Evolutionary conservation across 2,329 filamentous ascomycete genomes (phyloP).

Genomic region (Monosporascus sp.): DNA sequence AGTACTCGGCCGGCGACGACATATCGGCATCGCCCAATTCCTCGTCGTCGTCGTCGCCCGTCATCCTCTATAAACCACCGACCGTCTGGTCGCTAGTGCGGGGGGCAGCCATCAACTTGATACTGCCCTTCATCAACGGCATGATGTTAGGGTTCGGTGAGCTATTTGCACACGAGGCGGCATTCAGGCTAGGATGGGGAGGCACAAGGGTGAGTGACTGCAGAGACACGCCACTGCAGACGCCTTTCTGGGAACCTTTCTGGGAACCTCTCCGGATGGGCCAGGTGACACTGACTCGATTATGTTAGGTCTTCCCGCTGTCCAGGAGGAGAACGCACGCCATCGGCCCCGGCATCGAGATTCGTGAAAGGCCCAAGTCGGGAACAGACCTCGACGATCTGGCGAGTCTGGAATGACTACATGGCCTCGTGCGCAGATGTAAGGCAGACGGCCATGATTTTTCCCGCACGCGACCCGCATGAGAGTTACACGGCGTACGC

Average conservation of each 20-base stretch:
- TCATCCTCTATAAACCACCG: constrained; percentile 85
- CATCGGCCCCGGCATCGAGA: constrained; percentile 78
- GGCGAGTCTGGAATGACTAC: constrained; percentile 60
- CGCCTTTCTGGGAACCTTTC: background rate
- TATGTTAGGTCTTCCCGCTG: constrained; percentile 49
- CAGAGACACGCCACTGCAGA: background rate
- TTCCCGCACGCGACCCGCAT: too few species aligned
- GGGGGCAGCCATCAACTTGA: constrained; percentile 90
- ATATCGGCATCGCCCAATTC: constrained; percentile 52
- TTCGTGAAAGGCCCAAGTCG: constrained; percentile 61
- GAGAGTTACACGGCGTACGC: too few species aligned
- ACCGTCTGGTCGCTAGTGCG: constrained; percentile 81
- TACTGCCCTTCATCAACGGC: constrained; percentile 93
- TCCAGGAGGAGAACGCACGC: constrained; percentile 59
- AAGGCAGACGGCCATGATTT: background rate
- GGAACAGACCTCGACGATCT: constrained; percentile 59
- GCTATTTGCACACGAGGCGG: constrained; percentile 91
- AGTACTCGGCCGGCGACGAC: constrained; percentile 66
- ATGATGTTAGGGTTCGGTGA: constrained; percentile 98
- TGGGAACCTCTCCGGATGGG: background rate
- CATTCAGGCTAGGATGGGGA: constrained; percentile 89
- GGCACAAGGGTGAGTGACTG: constrained; percentile 74
- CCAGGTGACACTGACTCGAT: background rate
- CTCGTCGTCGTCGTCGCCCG: constrained; percentile 58
- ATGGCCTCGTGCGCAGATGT: background rate